Evolutionary conservation across 257 asterid genomes (phyloP), one percentile per base, ranked within the genome.

Genomic region (Nicotiana tomentosiformis): DNA sequence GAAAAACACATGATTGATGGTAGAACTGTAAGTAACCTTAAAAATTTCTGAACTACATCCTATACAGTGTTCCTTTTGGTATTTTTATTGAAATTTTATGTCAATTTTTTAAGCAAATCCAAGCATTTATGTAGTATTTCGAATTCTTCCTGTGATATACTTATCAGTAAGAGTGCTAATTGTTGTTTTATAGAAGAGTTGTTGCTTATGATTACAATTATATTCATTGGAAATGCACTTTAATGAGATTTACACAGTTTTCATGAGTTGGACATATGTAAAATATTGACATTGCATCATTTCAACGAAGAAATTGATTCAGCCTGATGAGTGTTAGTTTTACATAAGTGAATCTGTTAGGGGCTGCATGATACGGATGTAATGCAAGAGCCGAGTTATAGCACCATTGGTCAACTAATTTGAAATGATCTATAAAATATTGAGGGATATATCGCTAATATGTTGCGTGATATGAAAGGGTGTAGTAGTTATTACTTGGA

Each of bases 1-100:
- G 97, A 86, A 66, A 92, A 82, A 83, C 97, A 92, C 68, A 67
- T 89, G 82, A 90, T 92, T 37, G 93, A 92, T 72, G 95, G 97
- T 33, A 86, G 95, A 90, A 89, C 91, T 85, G 96, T 92, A 87
- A 89, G 92, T 90, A 51, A 76, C 9, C 16, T 72, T 33, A 23
- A 4, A 23, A 17, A 49, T 51, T 14, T 32, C 32, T 49, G 43
- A 8, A 49, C 26, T 23, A 7, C 77, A 39, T 78, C 56, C 77
- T 29, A 30, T 23, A 35, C 16, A 0, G 64, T 58, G 23, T 49
- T 49, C 39, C 14, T 49, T 43, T 26, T 49, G 26, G 15, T 12
- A 9, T 74, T 46, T 14, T 74, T 49, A 10, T 70, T 70, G 57
- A 70, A 39, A 23, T 70, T 4, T n/a, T 70, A n/a, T 10, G 35